Evolutionary conservation across 768 basidiomycete genomes (phyloP), one percentile per base, ranked within the genome.

Genomic region (Suillus luteus): DNA sequence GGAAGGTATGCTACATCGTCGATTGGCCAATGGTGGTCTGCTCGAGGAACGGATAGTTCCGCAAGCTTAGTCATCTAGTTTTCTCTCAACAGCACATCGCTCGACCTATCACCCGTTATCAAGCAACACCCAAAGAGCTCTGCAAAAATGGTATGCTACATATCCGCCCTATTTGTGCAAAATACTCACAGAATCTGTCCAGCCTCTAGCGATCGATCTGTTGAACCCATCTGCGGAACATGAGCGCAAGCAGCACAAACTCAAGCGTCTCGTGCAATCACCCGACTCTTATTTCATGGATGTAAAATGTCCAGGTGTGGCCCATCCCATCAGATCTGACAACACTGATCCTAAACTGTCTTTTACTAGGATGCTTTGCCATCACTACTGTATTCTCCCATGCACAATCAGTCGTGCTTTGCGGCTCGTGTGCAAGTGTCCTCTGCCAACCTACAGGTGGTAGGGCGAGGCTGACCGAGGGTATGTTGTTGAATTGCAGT

Each of bases 241-340:
- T 72, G 92, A 96, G 82, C 88, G 82, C 79, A 89, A 84, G 79
- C 90, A 88, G 79, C 96, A 99, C 91, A 99, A 99, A 86, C 92
- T 98, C 79, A 99, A 99, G 87, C 91, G 95, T 78, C 90, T 99
- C 72, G 97, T 99, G 72, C 97, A 98, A 81, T 90, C 90, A 60
- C 97, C 97, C 68, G 95, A 98, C 82, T 99, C 96, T 44, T 99
- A 93, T 83, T 99, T 99, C 82, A 99, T 99, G 97, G 97, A 99
- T 75, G 96, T 99, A 72, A 99, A 99, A 81, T 99, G 96, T 82
- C 90, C 96, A 71, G 95, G 93, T 94, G 65, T 64, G 89, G 81
- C 35, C 31, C 15, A 22, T 41, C 11, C 40, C 6, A 5, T 31
- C 40, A 19, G 24, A 17, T 40, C 43, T 15, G 17, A n/a, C 10